Conservation (phyloP, 2,329 filamentous ascomycete species). For the Exophiala sp. region DNA sequence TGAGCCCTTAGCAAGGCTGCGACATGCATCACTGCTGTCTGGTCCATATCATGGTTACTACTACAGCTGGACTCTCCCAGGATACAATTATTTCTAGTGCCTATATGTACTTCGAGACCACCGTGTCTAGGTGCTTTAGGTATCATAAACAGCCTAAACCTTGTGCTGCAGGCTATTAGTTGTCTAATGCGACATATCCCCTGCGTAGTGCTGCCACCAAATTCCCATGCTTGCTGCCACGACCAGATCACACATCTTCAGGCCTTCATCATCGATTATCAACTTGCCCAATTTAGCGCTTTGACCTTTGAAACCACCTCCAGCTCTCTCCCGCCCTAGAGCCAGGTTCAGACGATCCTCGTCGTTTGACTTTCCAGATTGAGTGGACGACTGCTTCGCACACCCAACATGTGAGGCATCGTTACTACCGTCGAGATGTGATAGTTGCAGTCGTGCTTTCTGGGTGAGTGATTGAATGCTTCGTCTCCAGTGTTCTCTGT, state of each 20-base stretch:
- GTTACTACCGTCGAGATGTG: constrained; percentile 8
- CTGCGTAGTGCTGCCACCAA: constrained; percentile 87
- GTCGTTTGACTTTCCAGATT: constrained; percentile 1
- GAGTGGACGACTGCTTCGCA: no score
- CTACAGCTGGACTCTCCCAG: no score
- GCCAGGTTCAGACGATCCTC: constrained; percentile 57
- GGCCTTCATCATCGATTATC: constrained; percentile 78
- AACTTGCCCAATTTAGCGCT: constrained; percentile 90
- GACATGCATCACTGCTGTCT: no score
- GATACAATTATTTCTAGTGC: no score
- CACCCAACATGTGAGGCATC: no score
- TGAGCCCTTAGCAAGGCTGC: no score
- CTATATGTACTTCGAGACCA: no score
- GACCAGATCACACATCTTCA: constrained; percentile 91
- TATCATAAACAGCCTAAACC: no score
- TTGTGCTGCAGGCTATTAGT: no score
- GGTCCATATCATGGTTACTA: no score
- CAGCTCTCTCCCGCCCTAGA: constrained; percentile 74
- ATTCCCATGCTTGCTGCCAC: constrained; percentile 87
- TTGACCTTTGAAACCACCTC: constrained; percentile 77
- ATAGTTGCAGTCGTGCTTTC: constrained; percentile 19
- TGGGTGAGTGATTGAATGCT: constrained; percentile 25
- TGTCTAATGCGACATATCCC: constrained; percentile 26
- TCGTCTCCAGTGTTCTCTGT: constrained; percentile 24
- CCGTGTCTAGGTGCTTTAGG: no score